phyloP scores from a whole-genome alignment of 371 early-diverging fungal genomes.

The Lichtheimia corymbifera region DNA sequence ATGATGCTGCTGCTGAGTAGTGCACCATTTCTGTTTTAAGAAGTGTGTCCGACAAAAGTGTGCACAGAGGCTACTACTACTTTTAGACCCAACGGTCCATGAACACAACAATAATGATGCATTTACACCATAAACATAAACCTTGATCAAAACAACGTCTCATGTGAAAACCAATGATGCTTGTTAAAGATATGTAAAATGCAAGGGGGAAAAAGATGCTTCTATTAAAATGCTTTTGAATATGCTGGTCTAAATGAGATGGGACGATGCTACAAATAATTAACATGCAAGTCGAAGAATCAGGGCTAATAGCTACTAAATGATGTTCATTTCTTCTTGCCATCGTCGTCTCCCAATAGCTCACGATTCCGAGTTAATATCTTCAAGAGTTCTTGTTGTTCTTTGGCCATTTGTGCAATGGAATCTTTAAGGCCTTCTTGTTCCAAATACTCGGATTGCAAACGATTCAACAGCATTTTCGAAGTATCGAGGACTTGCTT shows the following conservation, averaged over 20 bases:
- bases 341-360: constrained; percentile 1
- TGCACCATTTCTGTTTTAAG: too few species aligned
- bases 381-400: constrained; percentile 25
- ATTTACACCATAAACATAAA: too few species aligned
- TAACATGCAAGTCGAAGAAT: background rate
- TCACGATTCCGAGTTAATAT: constrained; percentile 6
- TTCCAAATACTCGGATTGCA: constrained; percentile 26
- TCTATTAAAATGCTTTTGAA: too few species aligned
- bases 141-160: too few species aligned
- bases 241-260: too few species aligned
- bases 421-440: constrained; percentile 19
- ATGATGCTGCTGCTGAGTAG: too few species aligned
- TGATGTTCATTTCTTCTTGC: background rate
- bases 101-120: too few species aligned
- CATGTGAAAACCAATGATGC: too few species aligned
- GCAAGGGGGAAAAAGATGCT: background rate
- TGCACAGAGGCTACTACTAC: too few species aligned
- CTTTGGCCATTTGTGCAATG: constrained; percentile 20
- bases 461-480: constrained; percentile 21
- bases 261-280: background rate
- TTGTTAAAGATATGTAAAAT: background rate
- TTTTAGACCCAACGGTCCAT: too few species aligned
- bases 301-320: background rate
- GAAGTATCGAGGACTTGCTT: constrained; percentile 36
- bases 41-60: too few species aligned